Percentiles rank a stretch among this genome's conserved stretches.
phyloP scores from a whole-genome alignment of 1,139 yeast genomes.

The Hemisphaericaspora subhashii region DNA sequence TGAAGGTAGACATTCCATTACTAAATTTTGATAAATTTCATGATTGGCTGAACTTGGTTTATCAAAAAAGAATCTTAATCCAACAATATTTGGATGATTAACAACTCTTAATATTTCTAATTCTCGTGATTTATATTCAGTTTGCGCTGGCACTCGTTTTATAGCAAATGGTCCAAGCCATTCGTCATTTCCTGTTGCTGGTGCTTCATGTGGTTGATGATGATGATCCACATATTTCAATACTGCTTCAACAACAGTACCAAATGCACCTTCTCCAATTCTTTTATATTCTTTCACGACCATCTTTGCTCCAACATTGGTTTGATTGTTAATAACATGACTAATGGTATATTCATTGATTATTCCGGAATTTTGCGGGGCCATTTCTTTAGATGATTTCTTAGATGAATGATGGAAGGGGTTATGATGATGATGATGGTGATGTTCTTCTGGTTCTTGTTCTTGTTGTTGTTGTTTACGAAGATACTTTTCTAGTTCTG shows the following conservation, averaged over 20 bases:
- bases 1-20: slow-evolving; percentile 84
- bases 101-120: slow-evolving; percentile 72
- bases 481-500: background rate
- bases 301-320: slow-evolving; percentile 59
- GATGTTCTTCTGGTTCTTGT: background rate
- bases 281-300: slow-evolving; percentile 66
- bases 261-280: slow-evolving; percentile 85
- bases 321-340: slow-evolving; percentile 63
- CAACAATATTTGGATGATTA: slow-evolving; percentile 75
- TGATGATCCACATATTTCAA: slow-evolving; percentile 31
- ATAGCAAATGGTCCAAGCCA: slow-evolving; percentile 84
- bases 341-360: slow-evolving; percentile 16
- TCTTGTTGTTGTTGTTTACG: slow-evolving; percentile 1
- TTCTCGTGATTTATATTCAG: slow-evolving; percentile 80
- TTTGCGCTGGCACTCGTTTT: slow-evolving; percentile 80
- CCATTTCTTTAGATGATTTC: background rate
- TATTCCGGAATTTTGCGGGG: slow-evolving; percentile 14
- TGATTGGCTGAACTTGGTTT: slow-evolving; percentile 60
- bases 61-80: slow-evolving; percentile 64
- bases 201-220: slow-evolving; percentile 16
- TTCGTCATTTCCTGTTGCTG: slow-evolving; percentile 15
- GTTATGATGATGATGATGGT: background rate
- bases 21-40: slow-evolving; percentile 71
- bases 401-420: background rate
- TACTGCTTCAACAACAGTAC: slow-evolving; percentile 77